Evolutionary conservation across 768 basidiomycete genomes (phyloP).

Genomic region (Leccinellum rugosiceps): DNA sequence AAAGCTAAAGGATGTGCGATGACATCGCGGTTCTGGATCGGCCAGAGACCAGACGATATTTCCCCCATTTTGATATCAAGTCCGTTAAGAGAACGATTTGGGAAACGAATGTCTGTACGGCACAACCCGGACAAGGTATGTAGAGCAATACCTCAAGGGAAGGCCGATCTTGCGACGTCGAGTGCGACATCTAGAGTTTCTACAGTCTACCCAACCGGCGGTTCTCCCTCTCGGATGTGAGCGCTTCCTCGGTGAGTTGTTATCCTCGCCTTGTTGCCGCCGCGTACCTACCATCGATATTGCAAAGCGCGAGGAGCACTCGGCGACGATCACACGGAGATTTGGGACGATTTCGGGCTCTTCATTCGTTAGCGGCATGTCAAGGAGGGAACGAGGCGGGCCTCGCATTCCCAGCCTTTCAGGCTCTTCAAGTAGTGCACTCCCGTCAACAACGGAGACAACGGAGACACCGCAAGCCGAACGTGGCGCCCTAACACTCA

Average conservation of each 20-base stretch:
- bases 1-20: not conserved
- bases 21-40: not conserved
- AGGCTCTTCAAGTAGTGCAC: not conserved
- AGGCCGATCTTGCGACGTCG: not conserved
- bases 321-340: conserved; percentile 13
- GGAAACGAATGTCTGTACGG: conserved; percentile 26
- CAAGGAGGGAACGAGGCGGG: conserved; percentile 8
- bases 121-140: conserved; percentile 28
- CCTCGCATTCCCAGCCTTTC: conserved; percentile 17
- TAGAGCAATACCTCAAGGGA: not conserved
- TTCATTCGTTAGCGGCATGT: conserved; percentile 1
- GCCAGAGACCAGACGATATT: conserved; percentile 23
- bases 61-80: conserved; percentile 23
- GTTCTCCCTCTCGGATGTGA: conserved; percentile 28
- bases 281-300: not conserved
- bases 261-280: not conserved
- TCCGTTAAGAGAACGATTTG: conserved; percentile 29
- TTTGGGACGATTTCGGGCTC: conserved; percentile 29
- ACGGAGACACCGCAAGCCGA: not conserved
- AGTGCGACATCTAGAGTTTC: conserved; percentile 14
- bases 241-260: conserved; percentile 13
- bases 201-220: conserved; percentile 30
- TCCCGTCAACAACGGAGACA: not conserved
- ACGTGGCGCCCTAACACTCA: not conserved
- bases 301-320: not conserved